Base-by-base conservation (phyloP, 768 basidiomycete species). In the Naganishia vaughanmartiniae region DNA sequence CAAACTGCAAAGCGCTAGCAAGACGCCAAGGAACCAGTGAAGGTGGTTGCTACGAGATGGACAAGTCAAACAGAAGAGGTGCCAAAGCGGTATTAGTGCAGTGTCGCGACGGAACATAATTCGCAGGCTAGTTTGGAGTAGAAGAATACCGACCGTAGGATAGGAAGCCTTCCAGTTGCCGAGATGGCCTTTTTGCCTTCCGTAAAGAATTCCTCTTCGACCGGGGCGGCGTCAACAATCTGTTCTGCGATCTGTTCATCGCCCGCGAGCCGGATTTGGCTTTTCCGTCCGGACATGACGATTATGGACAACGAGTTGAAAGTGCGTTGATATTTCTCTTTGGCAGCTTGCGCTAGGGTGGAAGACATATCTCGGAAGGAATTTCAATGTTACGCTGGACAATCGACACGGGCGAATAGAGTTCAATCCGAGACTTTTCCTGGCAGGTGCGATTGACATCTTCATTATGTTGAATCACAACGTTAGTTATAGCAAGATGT, bases 1-100 rank as follows among this genome's bases (percentile, higher is more conserved):
- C 36, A 63, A 46, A 14, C 19, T 28, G 24, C 60, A 63, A 24
- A 63, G 39, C 12, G 39, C 60, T 14, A 63, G 42, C 24, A 63
- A 26, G 10, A 63, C 21, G 7, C 39, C 60, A 2, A 26, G 26
- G 39, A 63, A 14, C 60, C 60, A 63, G 10, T 63, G 60, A 17
- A 63, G 21, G 26, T 63, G 60, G 24, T 63, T 63, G 11, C 60
- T 63, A 21, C 10, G 14, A 4, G 46, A 42, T 26, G 1, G 7
- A 58, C 21, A 21, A n/a, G n/a, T n/a, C 33, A 33, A 4, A 34
- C 33, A 39, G 1, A 5, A 9, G 15, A 58, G 10, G 9, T 36
- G 12, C 36, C 36, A 57, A 5, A 9, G 15, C 39, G 33, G 2
- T 21, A 34, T 58, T 2, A 3, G 34, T 2, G 14, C 54, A 34